Conservation (phyloP, 768 basidiomycete genomes). For the Chlorophyllum brunneum region DNA sequence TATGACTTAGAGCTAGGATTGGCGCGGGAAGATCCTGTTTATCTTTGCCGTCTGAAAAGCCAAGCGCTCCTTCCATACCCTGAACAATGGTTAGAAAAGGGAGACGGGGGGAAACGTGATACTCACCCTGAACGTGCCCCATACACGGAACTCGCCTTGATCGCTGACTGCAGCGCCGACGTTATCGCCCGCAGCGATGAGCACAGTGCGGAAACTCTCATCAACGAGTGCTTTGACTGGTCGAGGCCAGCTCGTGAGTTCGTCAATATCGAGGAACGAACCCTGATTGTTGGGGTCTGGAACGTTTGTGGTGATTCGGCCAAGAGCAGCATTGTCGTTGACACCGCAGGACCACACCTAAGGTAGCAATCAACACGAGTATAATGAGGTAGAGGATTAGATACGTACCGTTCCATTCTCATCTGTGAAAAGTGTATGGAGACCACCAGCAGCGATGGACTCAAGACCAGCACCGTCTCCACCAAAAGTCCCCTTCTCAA, state of each 20-base stretch:
- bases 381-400: constrained; percentile 6
- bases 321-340: constrained; percentile 88
- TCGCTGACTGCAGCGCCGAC: constrained; percentile 81
- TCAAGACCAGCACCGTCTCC: constrained; percentile 77
- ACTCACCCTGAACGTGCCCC: constrained; percentile 87
- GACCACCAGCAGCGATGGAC: constrained; percentile 74
- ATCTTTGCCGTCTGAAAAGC: constrained; percentile 66
- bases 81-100: constrained; percentile 21
- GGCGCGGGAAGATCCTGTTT: constrained; percentile 65
- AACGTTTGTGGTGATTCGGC: constrained; percentile 63
- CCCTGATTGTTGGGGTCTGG: constrained; percentile 61
- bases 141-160: constrained; percentile 79
- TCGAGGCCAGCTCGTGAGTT: constrained; percentile 55
- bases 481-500: constrained; percentile 68
- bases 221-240: constrained; percentile 67
- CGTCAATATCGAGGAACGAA: constrained; percentile 51
- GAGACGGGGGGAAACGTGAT: not conserved
- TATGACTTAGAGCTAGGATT: constrained; percentile 56
- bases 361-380: constrained; percentile 8
- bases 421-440: constrained; percentile 88
- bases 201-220: constrained; percentile 81
- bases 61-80: constrained; percentile 80
- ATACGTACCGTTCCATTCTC: constrained; percentile 81
- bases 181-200: constrained; percentile 81
- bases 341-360: constrained; percentile 85